These are phyloP conservation scores for Hypoxylon sp. DNA, from an alignment of 2,329 filamentous ascomycete genomes.

Conservation along the genomic window DNA sequence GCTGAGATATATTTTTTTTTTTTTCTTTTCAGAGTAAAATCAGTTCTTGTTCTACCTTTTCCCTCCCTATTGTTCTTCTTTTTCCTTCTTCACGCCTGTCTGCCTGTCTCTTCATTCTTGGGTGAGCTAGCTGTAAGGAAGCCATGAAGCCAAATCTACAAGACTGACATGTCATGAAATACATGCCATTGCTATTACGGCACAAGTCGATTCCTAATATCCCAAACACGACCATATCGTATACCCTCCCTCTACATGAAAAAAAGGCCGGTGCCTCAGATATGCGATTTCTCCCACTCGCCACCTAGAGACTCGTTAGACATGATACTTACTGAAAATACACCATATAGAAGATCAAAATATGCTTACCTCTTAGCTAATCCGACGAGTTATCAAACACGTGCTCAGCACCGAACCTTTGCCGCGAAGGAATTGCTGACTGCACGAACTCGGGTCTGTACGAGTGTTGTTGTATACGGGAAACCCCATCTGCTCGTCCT, in stretches of 20 bases:
- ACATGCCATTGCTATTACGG: not conserved
- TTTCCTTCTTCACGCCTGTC: not conserved
- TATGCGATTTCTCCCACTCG: not conserved
- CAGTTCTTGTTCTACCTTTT: not conserved
- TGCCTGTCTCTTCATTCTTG: not conserved
- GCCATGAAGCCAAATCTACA: not conserved
- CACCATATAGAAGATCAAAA: not conserved
- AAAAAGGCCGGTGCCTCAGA: not conserved
- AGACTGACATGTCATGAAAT: not conserved
- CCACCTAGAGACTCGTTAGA: slow-evolving; percentile 6
- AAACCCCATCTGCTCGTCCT: not conserved
- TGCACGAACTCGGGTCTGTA: not conserved
- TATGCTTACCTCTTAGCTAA: slow-evolving; percentile 9
- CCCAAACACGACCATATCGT: not conserved
- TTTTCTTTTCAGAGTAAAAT: not conserved
- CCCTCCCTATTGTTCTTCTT: not conserved
- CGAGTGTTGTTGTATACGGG: not conserved
- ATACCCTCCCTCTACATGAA: not conserved
- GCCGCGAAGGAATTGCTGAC: too few species aligned
- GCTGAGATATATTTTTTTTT: not conserved
- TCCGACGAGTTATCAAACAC: not conserved
- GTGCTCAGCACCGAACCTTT: not conserved
- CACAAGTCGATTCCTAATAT: not conserved
- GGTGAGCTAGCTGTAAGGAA: not conserved
- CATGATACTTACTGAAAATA: not conserved